Evolutionary conservation across 2,329 filamentous ascomycete species (phyloP).

Genomic region (Eutypella sp.): DNA sequence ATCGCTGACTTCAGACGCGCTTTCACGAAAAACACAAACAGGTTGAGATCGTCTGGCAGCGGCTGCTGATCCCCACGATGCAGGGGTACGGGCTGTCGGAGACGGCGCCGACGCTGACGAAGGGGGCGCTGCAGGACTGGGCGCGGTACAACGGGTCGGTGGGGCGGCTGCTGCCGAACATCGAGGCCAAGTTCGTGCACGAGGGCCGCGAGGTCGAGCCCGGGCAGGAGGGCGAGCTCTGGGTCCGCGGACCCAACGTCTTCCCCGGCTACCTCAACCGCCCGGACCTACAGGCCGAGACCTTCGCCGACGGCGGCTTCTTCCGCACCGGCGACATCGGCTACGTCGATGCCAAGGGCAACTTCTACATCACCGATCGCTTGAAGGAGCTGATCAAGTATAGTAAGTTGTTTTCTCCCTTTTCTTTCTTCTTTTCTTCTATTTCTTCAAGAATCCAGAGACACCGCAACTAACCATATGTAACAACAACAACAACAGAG

Average conservation of each 20-base stretch:
- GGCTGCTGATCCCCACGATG: constrained; percentile 76
- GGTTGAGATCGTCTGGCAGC: constrained; percentile 64
- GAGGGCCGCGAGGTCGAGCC: constrained; percentile 50
- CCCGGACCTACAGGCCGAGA: constrained; percentile 62
- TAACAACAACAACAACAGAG: constrained; percentile 48
- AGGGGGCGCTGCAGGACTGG: constrained; percentile 73
- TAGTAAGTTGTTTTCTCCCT: constrained; percentile 35
- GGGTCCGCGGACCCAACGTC: constrained; percentile 74
- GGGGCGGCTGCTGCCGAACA: constrained; percentile 71
- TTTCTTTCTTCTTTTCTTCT: background rate
- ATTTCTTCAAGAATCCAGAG: background rate
- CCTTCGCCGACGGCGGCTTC: constrained; percentile 72
- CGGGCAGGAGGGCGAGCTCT: constrained; percentile 65
- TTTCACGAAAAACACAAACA: background rate
- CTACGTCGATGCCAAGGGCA: constrained; percentile 68
- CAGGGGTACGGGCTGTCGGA: constrained; percentile 91
- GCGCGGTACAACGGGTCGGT: constrained; percentile 70
- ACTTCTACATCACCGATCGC: constrained; percentile 88
- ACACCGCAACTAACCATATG: constrained; percentile 29
- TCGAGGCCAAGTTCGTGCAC: constrained; percentile 76
- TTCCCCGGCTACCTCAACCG: constrained; percentile 77
- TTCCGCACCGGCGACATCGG: constrained; percentile 91
- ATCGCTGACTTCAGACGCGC: background rate
- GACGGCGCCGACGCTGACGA: constrained; percentile 74
- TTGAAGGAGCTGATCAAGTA: constrained; percentile 65